Evolutionary conservation across 306 rosid genomes (phyloP).

Genomic region (Ochetophila trinervis): DNA sequence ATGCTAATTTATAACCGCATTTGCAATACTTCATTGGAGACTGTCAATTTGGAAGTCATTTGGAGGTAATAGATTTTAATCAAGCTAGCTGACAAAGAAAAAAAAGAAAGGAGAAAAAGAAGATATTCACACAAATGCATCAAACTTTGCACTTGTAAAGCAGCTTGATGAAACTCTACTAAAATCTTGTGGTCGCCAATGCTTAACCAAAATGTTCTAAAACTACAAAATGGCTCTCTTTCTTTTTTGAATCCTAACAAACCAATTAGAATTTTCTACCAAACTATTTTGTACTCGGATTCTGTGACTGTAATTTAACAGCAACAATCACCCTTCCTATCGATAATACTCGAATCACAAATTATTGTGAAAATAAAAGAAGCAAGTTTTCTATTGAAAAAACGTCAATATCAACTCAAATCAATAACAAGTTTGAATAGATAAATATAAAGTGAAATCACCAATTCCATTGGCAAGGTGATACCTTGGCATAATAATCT

Average conservation of each 20-base stretch:
- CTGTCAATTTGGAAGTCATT: not conserved
- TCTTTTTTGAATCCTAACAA: too few species aligned
- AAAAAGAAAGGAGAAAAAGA: too few species aligned
- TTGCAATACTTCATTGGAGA: not conserved
- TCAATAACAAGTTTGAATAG: not conserved
- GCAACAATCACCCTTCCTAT: not conserved
- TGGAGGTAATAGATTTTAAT: not conserved
- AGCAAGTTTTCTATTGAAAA: not conserved
- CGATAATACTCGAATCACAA: not conserved
- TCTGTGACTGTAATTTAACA: not conserved
- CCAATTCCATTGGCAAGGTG: not conserved
- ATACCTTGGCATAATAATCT: constrained; percentile 83
- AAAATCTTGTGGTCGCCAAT: not conserved
- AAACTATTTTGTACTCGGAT: not conserved
- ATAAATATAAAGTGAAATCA: not conserved
- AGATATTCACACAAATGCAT: not conserved
- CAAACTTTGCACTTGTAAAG: not conserved
- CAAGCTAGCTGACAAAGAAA: not conserved
- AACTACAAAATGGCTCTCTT: too few species aligned
- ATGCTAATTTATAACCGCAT: not conserved
- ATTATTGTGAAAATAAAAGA: not conserved
- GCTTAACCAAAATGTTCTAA: not conserved
- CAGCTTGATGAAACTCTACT: not conserved
- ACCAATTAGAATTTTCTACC: not conserved
- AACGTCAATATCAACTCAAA: not conserved